Evolutionary conservation across 805 yeast genomes (phyloP).

Genomic region (Jamesozyma hellenica): DNA sequence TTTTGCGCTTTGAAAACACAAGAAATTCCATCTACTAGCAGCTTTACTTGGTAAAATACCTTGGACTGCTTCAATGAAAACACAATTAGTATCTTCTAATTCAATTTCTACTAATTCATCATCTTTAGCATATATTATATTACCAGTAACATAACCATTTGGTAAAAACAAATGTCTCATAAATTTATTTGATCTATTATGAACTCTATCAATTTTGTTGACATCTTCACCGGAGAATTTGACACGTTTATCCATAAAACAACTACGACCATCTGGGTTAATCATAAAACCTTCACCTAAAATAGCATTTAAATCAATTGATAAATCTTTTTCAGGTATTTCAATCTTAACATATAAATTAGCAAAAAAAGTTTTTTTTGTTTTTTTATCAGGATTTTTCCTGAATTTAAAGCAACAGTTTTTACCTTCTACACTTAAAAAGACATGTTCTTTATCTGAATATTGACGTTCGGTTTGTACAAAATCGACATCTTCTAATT

Average conservation of each 20-base stretch:
- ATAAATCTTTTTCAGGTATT: conserved; percentile 9
- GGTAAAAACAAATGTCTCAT: conserved; percentile 82
- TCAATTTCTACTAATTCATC: conserved; percentile 17
- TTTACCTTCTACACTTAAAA: conserved; percentile 10
- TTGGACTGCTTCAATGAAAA: conserved; percentile 81
- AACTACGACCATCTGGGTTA: conserved; percentile 65
- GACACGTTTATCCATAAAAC: conserved; percentile 46
- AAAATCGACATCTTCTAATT: conserved; percentile 23
- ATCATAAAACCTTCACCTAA: conserved; percentile 53
- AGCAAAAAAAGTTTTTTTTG: conserved; percentile 4
- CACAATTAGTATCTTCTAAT: conserved; percentile 31
- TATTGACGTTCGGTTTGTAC: conserved; percentile 5
- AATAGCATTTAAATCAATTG: conserved; percentile 13
- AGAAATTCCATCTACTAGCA: conserved; percentile 79
- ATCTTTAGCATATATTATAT: conserved; percentile 27
- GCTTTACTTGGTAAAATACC: conserved; percentile 92
- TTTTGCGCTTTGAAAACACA: conserved; percentile 60
- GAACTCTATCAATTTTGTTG: conserved; percentile 45
- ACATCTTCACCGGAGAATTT: conserved; percentile 8
- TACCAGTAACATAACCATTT: conserved; percentile 52
- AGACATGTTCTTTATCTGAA: conserved; percentile 10
- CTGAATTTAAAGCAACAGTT: conserved; percentile 14
- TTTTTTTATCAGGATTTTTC: conserved; percentile 4
- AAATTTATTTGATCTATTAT: conserved; percentile 32
- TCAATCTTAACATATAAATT: conserved; percentile 11